These are phyloP conservation scores for Aspergillus awamori DNA, from an alignment of 2,329 filamentous ascomycete species.

Conservation along the genomic window DNA sequence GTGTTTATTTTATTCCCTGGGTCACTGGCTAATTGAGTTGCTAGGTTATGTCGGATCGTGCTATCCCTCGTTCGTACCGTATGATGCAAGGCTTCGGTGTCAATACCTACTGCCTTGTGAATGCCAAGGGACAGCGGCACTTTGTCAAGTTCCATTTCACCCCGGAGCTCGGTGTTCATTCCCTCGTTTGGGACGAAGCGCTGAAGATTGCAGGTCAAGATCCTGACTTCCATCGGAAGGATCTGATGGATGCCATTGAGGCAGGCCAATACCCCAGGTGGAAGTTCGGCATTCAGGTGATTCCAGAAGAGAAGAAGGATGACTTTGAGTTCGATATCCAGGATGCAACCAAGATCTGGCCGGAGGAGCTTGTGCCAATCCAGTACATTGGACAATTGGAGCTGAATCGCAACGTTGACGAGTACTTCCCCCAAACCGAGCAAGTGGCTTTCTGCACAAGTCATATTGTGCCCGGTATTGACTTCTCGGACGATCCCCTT, in stretches of 20 bases:
- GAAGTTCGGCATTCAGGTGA: slow-evolving; percentile 80
- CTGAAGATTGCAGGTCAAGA: slow-evolving; percentile 74
- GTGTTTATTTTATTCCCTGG: not conserved
- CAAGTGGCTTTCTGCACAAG: slow-evolving; percentile 81
- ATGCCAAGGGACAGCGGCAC: slow-evolving; percentile 37
- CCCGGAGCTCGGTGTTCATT: slow-evolving; percentile 39
- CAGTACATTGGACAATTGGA: slow-evolving; percentile 78
- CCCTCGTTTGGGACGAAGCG: slow-evolving; percentile 64
- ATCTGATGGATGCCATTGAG: slow-evolving; percentile 74
- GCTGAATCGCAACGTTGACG: slow-evolving; percentile 77
- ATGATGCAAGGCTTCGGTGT: slow-evolving; percentile 45
- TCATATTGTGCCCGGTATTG: slow-evolving; percentile 77
- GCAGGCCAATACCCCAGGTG: slow-evolving; percentile 72
- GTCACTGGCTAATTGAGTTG: not conserved
- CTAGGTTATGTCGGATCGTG: slow-evolving; percentile 41
- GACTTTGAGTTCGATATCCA: slow-evolving; percentile 85
- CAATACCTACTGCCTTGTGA: slow-evolving; percentile 39
- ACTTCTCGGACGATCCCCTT: slow-evolving; percentile 75
- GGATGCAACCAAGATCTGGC: slow-evolving; percentile 85
- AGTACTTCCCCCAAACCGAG: slow-evolving; percentile 81
- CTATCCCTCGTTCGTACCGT: slow-evolving; percentile 39
- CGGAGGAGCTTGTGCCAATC: slow-evolving; percentile 73
- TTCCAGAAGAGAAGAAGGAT: slow-evolving; percentile 71
- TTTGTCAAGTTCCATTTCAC: slow-evolving; percentile 42
- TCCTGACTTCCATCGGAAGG: slow-evolving; percentile 80